These are phyloP conservation scores for Plasmodium ovale DNA, from an alignment of 169 alveolate species.

Conservation along the genomic window DNA sequence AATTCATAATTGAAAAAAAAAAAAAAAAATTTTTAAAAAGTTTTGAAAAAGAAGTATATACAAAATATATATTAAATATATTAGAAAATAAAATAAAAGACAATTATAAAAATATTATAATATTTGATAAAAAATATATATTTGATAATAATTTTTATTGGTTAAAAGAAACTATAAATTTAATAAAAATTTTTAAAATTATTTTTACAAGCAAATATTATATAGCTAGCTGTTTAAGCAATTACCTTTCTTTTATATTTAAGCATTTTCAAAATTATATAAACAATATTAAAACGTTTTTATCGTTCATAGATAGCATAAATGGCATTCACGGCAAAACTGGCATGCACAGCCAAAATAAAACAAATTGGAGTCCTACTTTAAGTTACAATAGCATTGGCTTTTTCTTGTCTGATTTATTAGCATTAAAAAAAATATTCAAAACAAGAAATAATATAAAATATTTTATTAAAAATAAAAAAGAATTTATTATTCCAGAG, in stretches of 20 bases:
- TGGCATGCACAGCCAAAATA: background rate
- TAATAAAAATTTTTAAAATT: constrained; percentile 69
- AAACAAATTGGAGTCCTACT: constrained; percentile 67
- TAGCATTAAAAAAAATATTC: constrained; percentile 36
- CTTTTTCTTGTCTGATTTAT: constrained; percentile 65
- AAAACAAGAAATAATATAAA: constrained; percentile 35
- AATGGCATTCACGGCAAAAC: background rate
- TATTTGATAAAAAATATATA: constrained; percentile 74
- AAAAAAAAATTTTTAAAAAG: constrained; percentile 51
- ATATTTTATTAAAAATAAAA: constrained; percentile 7
- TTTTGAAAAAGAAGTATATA: constrained; percentile 73
- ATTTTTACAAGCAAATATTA: constrained; percentile 66
- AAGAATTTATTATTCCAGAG: background rate
- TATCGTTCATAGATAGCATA: constrained; percentile 41
- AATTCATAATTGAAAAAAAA: constrained; percentile 21
- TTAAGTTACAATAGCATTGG: constrained; percentile 71
- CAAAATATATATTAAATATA: constrained; percentile 55
- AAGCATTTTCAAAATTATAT: constrained; percentile 69
- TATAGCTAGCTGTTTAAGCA: constrained; percentile 33
- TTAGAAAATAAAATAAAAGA: constrained; percentile 72
- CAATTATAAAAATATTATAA: constrained; percentile 36
- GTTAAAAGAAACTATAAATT: constrained; percentile 74
- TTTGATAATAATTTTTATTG: constrained; percentile 70
- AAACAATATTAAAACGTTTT: constrained; percentile 48
- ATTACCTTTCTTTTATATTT: constrained; percentile 63